phyloP scores from a whole-genome alignment of 2,329 filamentous ascomycete species.

The Zalaria obscura region DNA sequence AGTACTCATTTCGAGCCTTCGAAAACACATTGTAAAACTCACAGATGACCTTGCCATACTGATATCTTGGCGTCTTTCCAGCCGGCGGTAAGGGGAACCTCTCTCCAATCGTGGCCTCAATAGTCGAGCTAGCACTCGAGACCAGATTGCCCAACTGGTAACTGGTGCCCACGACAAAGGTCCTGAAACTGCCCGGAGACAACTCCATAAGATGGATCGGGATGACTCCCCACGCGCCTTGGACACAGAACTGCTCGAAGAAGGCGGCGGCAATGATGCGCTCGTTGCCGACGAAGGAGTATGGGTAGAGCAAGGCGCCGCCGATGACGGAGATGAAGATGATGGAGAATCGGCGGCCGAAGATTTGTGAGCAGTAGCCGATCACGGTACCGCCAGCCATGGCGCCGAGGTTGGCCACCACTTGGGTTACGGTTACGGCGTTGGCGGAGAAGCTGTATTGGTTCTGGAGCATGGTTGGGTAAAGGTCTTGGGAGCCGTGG shows the following conservation, averaged over 20 bases:
- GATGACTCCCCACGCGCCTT: conserved; percentile 23
- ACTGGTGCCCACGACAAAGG: conserved; percentile 20
- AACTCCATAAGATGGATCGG: conserved; percentile 24
- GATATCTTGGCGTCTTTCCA: conserved; percentile 20
- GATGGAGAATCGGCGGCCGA: conserved; percentile 22
- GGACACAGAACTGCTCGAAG: conserved; percentile 24
- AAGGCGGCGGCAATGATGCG: conserved; percentile 19
- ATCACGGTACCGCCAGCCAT: conserved; percentile 19
- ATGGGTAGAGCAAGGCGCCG: conserved; percentile 21
- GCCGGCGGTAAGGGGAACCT: conserved; percentile 22
- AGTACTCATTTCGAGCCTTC: too few relatives aligned
- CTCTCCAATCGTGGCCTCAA: conserved; percentile 27
- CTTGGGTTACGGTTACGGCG: conserved; percentile 26
- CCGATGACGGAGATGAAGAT: conserved; percentile 22
- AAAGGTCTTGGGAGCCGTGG: conserved; percentile 25
- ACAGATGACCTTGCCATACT: conserved; percentile 28
- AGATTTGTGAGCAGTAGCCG: conserved; percentile 22
- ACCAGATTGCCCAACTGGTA: conserved; percentile 26
- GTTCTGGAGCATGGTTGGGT: conserved; percentile 30
- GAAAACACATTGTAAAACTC: too few relatives aligned
- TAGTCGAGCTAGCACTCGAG: conserved; percentile 27
- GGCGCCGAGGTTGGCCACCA: conserved; percentile 27
- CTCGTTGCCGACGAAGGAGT: conserved; percentile 17
- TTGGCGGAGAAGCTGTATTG: conserved; percentile 35
- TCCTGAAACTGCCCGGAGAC: conserved; percentile 18